Evolutionary conservation across 768 basidiomycete species (phyloP).

Genomic region (Hericium coralloides): DNA sequence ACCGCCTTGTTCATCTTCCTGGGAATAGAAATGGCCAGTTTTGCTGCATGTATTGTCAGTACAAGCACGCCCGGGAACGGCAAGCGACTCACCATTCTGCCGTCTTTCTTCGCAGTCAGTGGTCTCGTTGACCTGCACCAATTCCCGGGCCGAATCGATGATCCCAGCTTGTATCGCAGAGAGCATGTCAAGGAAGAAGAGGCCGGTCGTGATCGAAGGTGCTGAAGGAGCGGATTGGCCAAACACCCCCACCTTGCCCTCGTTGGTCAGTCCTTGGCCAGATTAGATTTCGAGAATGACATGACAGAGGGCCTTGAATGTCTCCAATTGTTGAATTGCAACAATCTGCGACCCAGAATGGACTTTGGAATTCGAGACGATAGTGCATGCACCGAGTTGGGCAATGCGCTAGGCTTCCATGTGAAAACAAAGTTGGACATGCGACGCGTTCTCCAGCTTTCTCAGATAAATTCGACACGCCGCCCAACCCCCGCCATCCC

Average conservation of each 20-base stretch:
- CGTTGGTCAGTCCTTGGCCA: no score
- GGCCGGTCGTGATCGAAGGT: constrained; percentile 73
- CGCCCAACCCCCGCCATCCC: no score
- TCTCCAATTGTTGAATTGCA: no score
- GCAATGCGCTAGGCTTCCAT: no score
- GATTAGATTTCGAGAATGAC: no score
- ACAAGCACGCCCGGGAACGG: not conserved
- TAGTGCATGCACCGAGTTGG: no score
- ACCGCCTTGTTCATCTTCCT: constrained; percentile 95
- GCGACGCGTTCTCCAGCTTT: no score
- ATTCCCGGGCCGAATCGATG: constrained; percentile 81
- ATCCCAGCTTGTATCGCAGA: constrained; percentile 91
- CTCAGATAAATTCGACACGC: no score
- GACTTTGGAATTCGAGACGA: no score
- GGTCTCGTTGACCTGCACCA: constrained; percentile 48
- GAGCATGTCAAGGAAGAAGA: constrained; percentile 90
- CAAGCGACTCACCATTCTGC: constrained; percentile 65
- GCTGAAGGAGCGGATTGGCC: constrained; percentile 90
- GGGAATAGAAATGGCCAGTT: constrained; percentile 97
- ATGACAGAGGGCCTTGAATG: no score
- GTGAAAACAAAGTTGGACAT: no score
- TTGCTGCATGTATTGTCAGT: constrained; percentile 44
- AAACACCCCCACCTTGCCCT: constrained; percentile 46
- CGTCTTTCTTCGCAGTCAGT: constrained; percentile 82
- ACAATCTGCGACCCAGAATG: no score